Conservation (phyloP, 2,329 filamentous ascomycete genomes). For the Monosporascus sp. region DNA sequence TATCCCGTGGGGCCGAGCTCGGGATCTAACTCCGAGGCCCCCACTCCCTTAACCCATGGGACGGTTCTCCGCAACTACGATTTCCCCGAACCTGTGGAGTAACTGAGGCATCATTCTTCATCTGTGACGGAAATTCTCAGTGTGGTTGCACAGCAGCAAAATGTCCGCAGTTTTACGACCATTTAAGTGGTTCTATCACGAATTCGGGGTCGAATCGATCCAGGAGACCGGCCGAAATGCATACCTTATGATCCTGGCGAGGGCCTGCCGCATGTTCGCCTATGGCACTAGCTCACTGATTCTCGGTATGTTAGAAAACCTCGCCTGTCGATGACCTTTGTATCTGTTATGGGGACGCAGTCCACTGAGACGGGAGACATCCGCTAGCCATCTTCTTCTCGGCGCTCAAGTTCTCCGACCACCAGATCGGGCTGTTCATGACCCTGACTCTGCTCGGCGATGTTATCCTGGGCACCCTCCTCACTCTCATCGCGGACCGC, state of each 20-base stretch:
- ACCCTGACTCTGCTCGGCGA: constrained; percentile 58
- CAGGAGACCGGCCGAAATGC: constrained; percentile 43
- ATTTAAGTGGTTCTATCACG: constrained; percentile 33
- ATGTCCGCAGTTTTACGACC: constrained; percentile 18
- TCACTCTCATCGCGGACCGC: constrained; percentile 55
- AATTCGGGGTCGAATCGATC: constrained; percentile 45
- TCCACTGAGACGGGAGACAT: neutral
- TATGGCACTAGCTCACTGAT: constrained; percentile 57
- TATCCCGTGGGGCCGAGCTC: neutral
- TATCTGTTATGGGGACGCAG: too few species aligned
- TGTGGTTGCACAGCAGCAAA: neutral
- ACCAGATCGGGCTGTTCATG: constrained; percentile 60
- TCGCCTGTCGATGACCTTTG: too few species aligned
- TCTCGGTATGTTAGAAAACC: constrained; percentile 32
- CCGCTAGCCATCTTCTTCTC: constrained; percentile 49
- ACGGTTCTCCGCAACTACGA: neutral
- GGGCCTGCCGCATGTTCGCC: constrained; percentile 55
- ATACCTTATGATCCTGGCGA: constrained; percentile 47
- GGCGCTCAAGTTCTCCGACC: constrained; percentile 49
- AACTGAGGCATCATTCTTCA: neutral
- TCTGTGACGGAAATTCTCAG: neutral
- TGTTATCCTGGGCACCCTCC: constrained; percentile 50
- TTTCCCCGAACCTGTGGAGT: neutral
- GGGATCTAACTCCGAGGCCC: neutral
- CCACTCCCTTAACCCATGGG: neutral